Evolutionary conservation across 306 rosid genomes (phyloP), one percentile per base, ranked within the genome.

Genomic region (Ormosia emarginata): DNA sequence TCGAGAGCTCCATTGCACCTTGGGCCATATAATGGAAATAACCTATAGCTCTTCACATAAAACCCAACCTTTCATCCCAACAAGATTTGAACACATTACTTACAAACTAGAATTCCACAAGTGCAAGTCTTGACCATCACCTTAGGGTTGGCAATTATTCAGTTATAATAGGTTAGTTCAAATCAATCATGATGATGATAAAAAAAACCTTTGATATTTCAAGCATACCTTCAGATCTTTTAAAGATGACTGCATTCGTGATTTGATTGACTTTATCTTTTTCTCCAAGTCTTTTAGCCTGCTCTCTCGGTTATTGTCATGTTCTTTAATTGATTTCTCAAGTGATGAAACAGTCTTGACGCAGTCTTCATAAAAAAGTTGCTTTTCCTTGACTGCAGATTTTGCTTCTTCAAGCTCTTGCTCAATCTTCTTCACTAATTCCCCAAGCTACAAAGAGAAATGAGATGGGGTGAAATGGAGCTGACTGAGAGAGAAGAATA

Each of bases 311-410:
- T 69, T 95, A 83, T 85, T 88, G 61, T 83, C 93, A 80, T 95
- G 95, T 7, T 95, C 99, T 84, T 87, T 92, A 83, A 93, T 88
- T 85, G 99, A 90, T 84, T 89, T 93, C 89, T 93, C 94, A 71
- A 95, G 98, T 52, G 73, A 71, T 52, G 89, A 84, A 62, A 93
- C 96, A 70, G 87, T 86, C 74, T 84, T 85, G 71, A 90, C 87
- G 67, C 93, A 90, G 52, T 90, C 85, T 81, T 92, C 83, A 75
- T 87, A 89, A 74, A 85, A 44, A 43, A 87, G 71, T 81, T 95
- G 88, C 44, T 88, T 92, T 82, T 88, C 96, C 65, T 87, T 90
- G 55, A 86, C 89, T 8, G 92, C 79, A 79, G 82, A 71, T 79
- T 92, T 94, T 82, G 97, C 87, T 79, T 93, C 99, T 71, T 87